Conservation (phyloP, 305 asterid species). For the Rubia tinctorum region DNA sequence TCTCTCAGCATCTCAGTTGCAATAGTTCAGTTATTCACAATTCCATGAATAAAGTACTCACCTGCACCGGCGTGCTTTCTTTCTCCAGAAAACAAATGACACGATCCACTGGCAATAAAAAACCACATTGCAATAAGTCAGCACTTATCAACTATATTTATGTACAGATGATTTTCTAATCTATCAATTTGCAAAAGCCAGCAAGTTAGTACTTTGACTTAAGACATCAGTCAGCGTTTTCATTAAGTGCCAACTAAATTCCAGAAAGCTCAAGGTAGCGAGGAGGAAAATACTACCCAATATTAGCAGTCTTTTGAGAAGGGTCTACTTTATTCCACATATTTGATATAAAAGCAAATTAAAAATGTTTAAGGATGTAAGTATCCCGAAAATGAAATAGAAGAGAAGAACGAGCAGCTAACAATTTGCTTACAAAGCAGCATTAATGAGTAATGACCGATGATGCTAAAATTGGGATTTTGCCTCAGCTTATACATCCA, state of each 20-base stretch:
- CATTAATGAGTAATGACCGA: background rate
- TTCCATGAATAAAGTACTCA: conserved; percentile 30
- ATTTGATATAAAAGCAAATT: background rate
- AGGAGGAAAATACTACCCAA: background rate
- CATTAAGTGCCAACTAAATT: conserved; percentile 4
- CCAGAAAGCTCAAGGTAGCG: background rate
- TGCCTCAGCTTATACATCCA: background rate
- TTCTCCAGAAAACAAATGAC: conserved; percentile 70
- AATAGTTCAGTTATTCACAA: conserved; percentile 11
- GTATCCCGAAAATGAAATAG: background rate
- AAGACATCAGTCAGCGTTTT: background rate
- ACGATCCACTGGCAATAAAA: conserved; percentile 53
- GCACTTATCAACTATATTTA: conserved; percentile 20
- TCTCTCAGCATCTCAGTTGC: conserved; percentile 1
- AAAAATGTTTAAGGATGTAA: background rate
- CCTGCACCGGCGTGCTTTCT: conserved; percentile 71
- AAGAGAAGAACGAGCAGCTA: background rate
- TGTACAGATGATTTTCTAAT: background rate
- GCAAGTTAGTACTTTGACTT: background rate
- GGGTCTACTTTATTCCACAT: background rate
- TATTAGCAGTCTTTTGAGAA: background rate
- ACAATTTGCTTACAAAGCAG: background rate
- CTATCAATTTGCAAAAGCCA: background rate
- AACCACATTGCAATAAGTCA: conserved; percentile 28
- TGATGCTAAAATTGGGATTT: background rate